phyloP scores from a whole-genome alignment of 345 rosid species.

The Eucalyptus regnans region DNA sequence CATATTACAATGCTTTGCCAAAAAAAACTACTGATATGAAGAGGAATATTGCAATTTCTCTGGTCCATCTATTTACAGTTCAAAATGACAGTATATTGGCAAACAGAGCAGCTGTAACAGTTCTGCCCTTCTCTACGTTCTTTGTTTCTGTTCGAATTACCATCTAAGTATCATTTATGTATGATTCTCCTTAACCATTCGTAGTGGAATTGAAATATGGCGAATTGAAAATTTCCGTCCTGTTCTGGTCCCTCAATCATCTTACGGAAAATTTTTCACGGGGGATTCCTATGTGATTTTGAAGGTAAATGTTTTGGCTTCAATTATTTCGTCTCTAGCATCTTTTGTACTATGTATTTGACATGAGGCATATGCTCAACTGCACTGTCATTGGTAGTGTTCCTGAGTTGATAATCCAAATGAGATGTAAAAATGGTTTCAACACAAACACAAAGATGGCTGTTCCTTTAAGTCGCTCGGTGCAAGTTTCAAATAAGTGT shows the following conservation, averaged over 20 bases:
- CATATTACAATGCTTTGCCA: neutral
- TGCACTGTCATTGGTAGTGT: neutral
- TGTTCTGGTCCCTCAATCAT: slow-evolving; percentile 49
- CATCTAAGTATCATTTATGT: neutral
- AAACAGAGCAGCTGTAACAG: neutral
- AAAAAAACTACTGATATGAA: neutral
- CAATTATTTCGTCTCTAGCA: neutral
- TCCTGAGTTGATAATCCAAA: neutral
- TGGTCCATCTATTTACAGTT: neutral
- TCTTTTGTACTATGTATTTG: neutral
- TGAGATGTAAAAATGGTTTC: neutral
- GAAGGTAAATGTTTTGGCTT: slow-evolving; percentile 34
- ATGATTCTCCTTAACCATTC: slow-evolving; percentile 33
- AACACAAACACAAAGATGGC: neutral
- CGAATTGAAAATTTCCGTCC: slow-evolving; percentile 88
- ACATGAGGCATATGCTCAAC: neutral
- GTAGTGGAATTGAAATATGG: slow-evolving; percentile 94
- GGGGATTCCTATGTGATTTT: slow-evolving; percentile 93
- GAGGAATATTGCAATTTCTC: neutral
- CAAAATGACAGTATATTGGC: neutral
- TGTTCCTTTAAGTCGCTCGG: neutral
- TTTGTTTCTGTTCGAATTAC: neutral
- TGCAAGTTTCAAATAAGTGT: neutral
- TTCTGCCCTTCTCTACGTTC: neutral
- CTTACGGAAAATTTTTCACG: slow-evolving; percentile 79